Base-by-base conservation (phyloP, 768 basidiomycete genomes). In the Pleurotus sapidus region DNA sequence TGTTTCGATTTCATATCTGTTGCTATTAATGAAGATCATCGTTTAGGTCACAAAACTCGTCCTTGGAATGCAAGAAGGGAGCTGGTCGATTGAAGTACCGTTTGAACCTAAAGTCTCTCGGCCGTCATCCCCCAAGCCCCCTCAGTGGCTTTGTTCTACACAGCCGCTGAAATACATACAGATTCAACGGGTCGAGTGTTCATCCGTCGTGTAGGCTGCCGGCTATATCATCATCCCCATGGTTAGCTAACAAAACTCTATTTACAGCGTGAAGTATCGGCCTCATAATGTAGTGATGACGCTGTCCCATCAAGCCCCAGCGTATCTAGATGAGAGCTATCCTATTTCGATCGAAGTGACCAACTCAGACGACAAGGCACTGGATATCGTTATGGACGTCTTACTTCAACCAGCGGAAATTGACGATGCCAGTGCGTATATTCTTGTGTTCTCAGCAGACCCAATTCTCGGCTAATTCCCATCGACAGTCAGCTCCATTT, bases 321-420 rank as follows among this genome's bases (percentile, higher is more conserved):
- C 92, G 1, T 91, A 88, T 67, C 69, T 96, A 37, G 87, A 90
- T 60, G 95, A 97, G 68, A 78, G 81, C 46, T 91, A 89, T 64
- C 86, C 89, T 0, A 87, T 98, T 62, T 66, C 68, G 9, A 74
- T 98, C 42, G 77, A 83, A 46, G 77, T 96, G 12, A 81, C 73
- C 3, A 97, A 95, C 65, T 65, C 73, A 4, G 94, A 97, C 66
- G 81, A 83, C 46, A 76, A 84, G 17, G 78, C 85, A 23, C 70
- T 98, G 9, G 84, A 90, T 14, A 71, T 92, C 11, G 72, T 78
- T 4, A 73, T 93, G 8, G 90, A 94, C 56, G 80, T 91, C 4
- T 75, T 96, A 57, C 70, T 98, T 34, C 92, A 93, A 55, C 94
- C 94, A 1, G 80, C 83, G 2, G 90, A 91, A 61, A 76, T 85